Percentiles rank a stretch among this genome's conserved stretches.
phyloP scores from a whole-genome alignment of 352 stramenopile species.

The Pythium apleroticum region DNA sequence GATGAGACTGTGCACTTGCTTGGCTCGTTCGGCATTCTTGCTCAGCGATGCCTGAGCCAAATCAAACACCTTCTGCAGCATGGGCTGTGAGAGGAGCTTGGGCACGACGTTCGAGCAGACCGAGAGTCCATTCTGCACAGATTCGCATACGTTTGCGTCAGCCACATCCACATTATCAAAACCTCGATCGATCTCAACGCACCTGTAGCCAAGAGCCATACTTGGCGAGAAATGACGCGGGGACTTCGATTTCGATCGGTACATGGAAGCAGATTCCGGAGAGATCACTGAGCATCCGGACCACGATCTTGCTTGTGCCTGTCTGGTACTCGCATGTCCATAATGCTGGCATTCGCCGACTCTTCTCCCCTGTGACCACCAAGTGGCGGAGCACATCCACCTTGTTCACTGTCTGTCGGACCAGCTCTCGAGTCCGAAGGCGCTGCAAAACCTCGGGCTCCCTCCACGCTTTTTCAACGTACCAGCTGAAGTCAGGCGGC shows the following conservation, averaged over 20 bases:
- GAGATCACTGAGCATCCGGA: slow-evolving; percentile 24
- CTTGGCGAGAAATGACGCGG: slow-evolving; percentile 12
- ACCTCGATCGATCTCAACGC: too few species aligned
- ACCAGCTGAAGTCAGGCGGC: slow-evolving; percentile 21
- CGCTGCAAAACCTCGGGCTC: slow-evolving; percentile 4
- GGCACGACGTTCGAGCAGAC: slow-evolving; percentile 12
- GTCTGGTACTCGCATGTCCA: slow-evolving; percentile 19
- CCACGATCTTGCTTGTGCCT: slow-evolving; percentile 3
- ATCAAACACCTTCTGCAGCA: slow-evolving; percentile 7
- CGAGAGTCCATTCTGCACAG: slow-evolving; percentile 1
- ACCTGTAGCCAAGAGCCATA: slow-evolving; percentile 19
- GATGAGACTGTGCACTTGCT: neutral
- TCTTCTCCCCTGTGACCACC: slow-evolving; percentile 6
- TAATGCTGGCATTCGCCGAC: slow-evolving; percentile 20
- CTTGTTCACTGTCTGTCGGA: slow-evolving; percentile 14
- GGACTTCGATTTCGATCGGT: slow-evolving; percentile 27
- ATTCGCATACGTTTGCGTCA: too few species aligned
- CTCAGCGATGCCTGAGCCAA: neutral
- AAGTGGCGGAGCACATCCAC: slow-evolving; percentile 20
- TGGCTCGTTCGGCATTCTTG: neutral
- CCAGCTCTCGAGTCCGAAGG: slow-evolving; percentile 12
- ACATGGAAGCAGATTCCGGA: slow-evolving; percentile 28
- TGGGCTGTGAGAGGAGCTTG: neutral
- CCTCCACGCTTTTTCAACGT: slow-evolving; percentile 15
- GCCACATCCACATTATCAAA: too few species aligned